These are phyloP conservation scores for Pogostemon cablin DNA, from an alignment of 257 asterid genomes.

Conservation along the genomic window DNA sequence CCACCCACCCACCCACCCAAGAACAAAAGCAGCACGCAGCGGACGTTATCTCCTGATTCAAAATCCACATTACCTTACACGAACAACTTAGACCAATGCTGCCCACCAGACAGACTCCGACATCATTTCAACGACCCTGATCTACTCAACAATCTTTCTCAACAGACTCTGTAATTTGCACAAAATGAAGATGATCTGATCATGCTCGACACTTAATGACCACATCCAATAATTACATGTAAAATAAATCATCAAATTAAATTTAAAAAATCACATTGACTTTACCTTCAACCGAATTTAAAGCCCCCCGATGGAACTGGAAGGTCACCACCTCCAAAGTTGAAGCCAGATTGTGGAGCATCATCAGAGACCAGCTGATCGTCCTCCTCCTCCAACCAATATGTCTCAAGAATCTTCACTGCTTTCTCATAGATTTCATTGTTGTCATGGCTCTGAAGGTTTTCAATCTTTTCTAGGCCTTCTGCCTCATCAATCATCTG, in stretches of 20 bases:
- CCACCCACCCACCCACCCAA: slow-evolving; percentile 30
- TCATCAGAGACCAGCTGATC: slow-evolving; percentile 48
- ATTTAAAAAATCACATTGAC: neutral
- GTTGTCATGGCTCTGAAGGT: slow-evolving; percentile 55
- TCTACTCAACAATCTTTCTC: slow-evolving; percentile 18
- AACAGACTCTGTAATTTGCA: slow-evolving; percentile 37
- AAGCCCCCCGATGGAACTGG: slow-evolving; percentile 77
- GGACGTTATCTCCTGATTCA: slow-evolving; percentile 26
- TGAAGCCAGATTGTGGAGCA: slow-evolving; percentile 53
- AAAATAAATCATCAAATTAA: neutral
- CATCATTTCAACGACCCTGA: slow-evolving; percentile 29
- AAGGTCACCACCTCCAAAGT: slow-evolving; percentile 60
- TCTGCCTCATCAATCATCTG: slow-evolving; percentile 54
- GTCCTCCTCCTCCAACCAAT: slow-evolving; percentile 56
- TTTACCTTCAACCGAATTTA: slow-evolving; percentile 62
- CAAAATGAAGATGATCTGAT: neutral
- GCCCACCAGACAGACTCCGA: slow-evolving; percentile 30
- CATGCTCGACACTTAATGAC: neutral
- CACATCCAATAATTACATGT: too few species aligned
- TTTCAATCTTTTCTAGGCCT: slow-evolving; percentile 54
- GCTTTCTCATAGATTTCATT: slow-evolving; percentile 51
- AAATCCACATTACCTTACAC: slow-evolving; percentile 13
- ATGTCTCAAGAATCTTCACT: slow-evolving; percentile 53
- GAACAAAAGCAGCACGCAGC: neutral
- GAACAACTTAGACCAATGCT: slow-evolving; percentile 23